phyloP scores from a whole-genome alignment of 2,329 filamentous ascomycete genomes.

The Diaporthe helianthi region DNA sequence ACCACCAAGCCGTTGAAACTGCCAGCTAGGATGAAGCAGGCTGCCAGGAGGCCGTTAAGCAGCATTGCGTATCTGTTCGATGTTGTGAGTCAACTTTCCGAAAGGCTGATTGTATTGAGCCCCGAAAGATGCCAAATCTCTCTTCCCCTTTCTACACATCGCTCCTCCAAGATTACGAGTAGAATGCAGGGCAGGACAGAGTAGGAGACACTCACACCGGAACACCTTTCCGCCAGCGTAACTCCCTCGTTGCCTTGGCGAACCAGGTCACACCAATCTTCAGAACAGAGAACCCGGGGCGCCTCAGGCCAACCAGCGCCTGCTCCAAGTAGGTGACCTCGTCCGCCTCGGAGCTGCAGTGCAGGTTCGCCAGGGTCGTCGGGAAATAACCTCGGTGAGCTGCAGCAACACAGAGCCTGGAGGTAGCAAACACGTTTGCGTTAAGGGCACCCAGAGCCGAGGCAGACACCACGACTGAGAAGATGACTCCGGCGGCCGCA shows the following conservation, averaged over 20 bases:
- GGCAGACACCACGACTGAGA: constrained; percentile 48
- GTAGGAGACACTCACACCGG: constrained; percentile 36
- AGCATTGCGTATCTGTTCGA: constrained; percentile 15
- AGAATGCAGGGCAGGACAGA: not conserved
- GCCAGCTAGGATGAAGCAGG: not conserved
- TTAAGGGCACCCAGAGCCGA: constrained; percentile 52
- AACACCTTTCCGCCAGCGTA: constrained; percentile 36
- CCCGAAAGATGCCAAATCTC: no score
- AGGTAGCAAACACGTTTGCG: constrained; percentile 52
- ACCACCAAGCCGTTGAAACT: constrained; percentile 5
- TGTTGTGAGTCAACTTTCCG: not conserved
- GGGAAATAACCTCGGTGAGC: constrained; percentile 42
- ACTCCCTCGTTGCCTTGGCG: constrained; percentile 38
- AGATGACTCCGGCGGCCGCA: constrained; percentile 46
- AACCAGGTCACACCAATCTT: constrained; percentile 36
- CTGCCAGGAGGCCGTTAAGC: constrained; percentile 30
- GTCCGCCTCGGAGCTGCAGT: constrained; percentile 40
- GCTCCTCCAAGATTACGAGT: not conserved
- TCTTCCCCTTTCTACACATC: not conserved
- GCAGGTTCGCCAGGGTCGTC: constrained; percentile 39
- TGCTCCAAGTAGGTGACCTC: constrained; percentile 40
- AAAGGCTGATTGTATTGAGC: not conserved
- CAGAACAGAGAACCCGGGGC: constrained; percentile 35
- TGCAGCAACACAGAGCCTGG: constrained; percentile 50
- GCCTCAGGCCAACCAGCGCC: constrained; percentile 21